Evolutionary conservation across 352 stramenopile species (phyloP).

Genomic region (Pilasporangium apinafurcum): DNA sequence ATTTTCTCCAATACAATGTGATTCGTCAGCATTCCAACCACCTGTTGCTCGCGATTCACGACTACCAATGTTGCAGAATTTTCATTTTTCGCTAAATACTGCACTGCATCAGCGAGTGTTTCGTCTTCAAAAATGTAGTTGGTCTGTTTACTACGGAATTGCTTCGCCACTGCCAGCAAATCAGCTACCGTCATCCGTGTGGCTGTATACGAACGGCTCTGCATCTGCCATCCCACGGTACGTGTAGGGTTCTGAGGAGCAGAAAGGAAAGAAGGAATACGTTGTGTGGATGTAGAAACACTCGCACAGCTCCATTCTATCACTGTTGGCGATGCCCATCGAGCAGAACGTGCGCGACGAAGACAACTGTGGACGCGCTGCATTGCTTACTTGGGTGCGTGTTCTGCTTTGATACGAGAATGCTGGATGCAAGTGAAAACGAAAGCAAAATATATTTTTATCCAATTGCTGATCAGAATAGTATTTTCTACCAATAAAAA

Average conservation of each 20-base stretch:
- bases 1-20: slow-evolving; percentile 54
- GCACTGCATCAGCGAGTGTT: slow-evolving; percentile 59
- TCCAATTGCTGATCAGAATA: neutral
- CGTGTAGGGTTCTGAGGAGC: too few species aligned
- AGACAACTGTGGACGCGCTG: too few species aligned
- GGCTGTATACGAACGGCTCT: slow-evolving; percentile 11
- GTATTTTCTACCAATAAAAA: neutral
- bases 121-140: slow-evolving; percentile 63
- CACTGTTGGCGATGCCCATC: too few species aligned
- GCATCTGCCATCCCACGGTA: too few species aligned
- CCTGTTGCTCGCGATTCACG: slow-evolving; percentile 53
- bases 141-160: slow-evolving; percentile 70
- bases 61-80: slow-evolving; percentile 78
- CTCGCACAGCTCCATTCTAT: too few species aligned
- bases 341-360: too few species aligned
- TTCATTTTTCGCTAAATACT: slow-evolving; percentile 57
- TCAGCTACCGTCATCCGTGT: slow-evolving; percentile 58
- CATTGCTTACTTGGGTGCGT: too few species aligned
- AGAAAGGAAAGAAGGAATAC: too few species aligned
- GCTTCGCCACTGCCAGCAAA: slow-evolving; percentile 58
- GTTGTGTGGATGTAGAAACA: too few species aligned
- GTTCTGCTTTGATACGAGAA: too few species aligned
- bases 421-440: too few species aligned
- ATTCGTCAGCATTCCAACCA: slow-evolving; percentile 80
- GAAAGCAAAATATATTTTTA: too few species aligned